A percentile compares a stretch with the other conserved stretches of the same genome.
phyloP scores from a whole-genome alignment of 2,329 filamentous ascomycete genomes.

The Aspergillus brunneoviolaceus region DNA sequence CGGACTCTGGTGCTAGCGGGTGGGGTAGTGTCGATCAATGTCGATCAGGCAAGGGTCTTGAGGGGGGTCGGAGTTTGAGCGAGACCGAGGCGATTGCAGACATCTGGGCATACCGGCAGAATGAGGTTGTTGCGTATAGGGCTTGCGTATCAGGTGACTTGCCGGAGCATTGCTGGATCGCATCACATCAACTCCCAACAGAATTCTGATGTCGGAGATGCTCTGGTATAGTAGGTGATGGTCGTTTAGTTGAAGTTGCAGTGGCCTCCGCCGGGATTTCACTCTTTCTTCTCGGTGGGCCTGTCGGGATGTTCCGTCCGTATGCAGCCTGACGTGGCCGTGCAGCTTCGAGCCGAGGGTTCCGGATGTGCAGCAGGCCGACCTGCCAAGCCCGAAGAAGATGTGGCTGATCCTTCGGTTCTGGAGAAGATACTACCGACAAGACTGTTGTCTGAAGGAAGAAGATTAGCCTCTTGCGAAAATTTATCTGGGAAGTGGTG shows the following conservation, averaged over 20 bases:
- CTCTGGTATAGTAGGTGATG: neutral
- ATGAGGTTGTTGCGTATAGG: neutral
- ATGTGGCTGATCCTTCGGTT: neutral
- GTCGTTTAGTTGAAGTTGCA: neutral
- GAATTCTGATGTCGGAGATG: neutral
- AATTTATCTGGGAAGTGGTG: too few species aligned
- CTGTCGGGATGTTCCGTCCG: neutral
- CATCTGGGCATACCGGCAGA: too few species aligned
- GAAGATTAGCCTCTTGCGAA: too few species aligned
- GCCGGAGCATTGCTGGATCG: neutral
- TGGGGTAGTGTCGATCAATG: neutral
- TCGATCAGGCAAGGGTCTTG: neutral
- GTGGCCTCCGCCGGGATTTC: neutral
- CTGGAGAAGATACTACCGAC: too few species aligned
- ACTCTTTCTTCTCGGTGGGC: neutral
- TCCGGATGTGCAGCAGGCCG: neutral
- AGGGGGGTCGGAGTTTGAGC: neutral
- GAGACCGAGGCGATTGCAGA: too few species aligned
- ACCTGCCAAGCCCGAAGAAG: neutral
- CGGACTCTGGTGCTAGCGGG: neutral
- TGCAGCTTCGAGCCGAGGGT: neutral
- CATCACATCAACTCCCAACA: neutral
- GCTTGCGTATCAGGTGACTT: neutral
- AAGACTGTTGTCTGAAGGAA: too few species aligned
- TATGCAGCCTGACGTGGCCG: neutral